Conservation (phyloP, 208 protist genomes). For the Acanthamoeba rhysodes region DNA sequence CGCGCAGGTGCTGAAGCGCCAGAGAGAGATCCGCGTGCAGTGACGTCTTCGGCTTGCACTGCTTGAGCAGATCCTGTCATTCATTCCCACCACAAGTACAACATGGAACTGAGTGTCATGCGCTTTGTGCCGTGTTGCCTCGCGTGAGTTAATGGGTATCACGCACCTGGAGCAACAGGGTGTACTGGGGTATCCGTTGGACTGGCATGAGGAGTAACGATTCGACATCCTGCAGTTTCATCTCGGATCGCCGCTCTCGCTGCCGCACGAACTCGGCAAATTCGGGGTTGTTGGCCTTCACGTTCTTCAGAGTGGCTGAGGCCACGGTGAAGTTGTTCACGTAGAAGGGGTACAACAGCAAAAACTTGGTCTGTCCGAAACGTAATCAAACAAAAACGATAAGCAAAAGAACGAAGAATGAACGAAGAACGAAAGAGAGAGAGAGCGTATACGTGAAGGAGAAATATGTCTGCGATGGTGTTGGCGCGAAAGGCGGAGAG, state of each 20-base stretch:
- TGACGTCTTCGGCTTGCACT: neutral
- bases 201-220: slow-evolving; percentile 12
- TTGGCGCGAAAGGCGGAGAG: neutral
- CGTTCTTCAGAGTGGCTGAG: neutral
- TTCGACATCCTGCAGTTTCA: slow-evolving; percentile 45
- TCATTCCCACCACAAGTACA: too few species aligned
- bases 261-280: slow-evolving; percentile 20
- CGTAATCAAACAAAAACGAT: neutral
- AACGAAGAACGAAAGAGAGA: neutral
- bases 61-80: slow-evolving; percentile 1
- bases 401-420: neutral
- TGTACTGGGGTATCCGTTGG: slow-evolving; percentile 22
- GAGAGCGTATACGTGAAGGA: neutral
- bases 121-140: too few species aligned
- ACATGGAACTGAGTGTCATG: too few species aligned
- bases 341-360: slow-evolving; percentile 34
- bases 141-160: neutral
- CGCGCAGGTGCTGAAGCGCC: slow-evolving; percentile 11
- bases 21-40: neutral
- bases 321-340: slow-evolving; percentile 21
- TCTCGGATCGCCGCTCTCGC: neutral
- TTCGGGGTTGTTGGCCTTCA: slow-evolving; percentile 21
- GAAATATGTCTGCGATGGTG: neutral
- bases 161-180: neutral
- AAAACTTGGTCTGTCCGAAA: neutral